Evolutionary conservation across 1,284 basidiomycete species (phyloP).

Genomic region (Moniliella sp.): DNA sequence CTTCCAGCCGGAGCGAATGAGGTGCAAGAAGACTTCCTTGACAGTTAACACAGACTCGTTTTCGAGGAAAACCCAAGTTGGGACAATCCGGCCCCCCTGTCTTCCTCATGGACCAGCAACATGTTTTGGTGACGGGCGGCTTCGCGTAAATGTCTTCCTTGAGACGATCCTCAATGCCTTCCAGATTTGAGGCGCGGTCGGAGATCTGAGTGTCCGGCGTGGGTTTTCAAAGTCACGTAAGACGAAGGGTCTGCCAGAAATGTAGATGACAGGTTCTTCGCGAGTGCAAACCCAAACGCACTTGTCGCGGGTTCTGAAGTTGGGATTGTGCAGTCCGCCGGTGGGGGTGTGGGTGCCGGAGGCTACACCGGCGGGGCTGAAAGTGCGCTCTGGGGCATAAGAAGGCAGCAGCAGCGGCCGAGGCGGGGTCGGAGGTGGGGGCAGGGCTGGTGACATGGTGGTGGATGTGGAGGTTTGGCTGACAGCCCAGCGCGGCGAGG

Average conservation of each 20-base stretch:
- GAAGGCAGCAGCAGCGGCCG: no score
- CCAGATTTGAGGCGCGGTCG: slow-evolving; percentile 77
- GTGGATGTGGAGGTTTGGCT: slow-evolving; percentile 27
- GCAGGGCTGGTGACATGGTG: no score
- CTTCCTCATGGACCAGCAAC: slow-evolving; percentile 75
- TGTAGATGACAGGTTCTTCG: slow-evolving; percentile 80
- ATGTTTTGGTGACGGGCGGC: slow-evolving; percentile 66
- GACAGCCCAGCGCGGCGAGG: slow-evolving; percentile 51
- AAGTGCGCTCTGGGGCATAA: no score
- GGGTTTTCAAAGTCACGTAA: slow-evolving; percentile 76
- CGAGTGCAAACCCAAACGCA: slow-evolving; percentile 40
- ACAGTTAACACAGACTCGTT: slow-evolving; percentile 62
- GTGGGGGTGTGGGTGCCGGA: no score
- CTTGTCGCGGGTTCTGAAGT: no score
- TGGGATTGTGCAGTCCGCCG: no score
- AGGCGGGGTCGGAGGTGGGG: no score
- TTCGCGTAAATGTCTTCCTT: slow-evolving; percentile 86
- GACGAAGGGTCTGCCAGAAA: slow-evolving; percentile 80
- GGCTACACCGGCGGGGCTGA: no score
- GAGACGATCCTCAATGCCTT: slow-evolving; percentile 65
- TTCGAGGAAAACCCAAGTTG: slow-evolving; percentile 87
- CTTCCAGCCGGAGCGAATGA: slow-evolving; percentile 65
- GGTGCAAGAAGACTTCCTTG: slow-evolving; percentile 49
- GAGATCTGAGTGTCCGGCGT: slow-evolving; percentile 59
- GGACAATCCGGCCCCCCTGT: slow-evolving; percentile 47